These are phyloP conservation scores for Cladophialophora psammophila DNA, from an alignment of 2,329 filamentous ascomycete genomes.

Conservation along the genomic window DNA sequence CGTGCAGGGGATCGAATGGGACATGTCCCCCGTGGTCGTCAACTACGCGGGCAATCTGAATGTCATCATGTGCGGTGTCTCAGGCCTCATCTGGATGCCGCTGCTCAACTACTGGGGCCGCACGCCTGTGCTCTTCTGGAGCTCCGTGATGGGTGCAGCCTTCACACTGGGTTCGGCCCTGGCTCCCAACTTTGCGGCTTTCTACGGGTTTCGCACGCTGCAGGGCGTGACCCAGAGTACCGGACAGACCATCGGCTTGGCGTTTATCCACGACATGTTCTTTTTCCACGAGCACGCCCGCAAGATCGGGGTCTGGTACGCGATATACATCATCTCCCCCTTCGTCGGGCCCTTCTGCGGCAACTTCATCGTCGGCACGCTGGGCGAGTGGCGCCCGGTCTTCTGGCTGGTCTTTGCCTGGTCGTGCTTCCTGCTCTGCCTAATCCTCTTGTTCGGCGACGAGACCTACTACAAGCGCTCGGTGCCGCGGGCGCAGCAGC, in stretches of 20 bases:
- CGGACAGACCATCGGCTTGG: slow-evolving; percentile 50
- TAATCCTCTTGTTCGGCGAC: slow-evolving; percentile 46
- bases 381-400: slow-evolving; percentile 45
- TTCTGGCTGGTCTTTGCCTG: slow-evolving; percentile 47
- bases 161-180: slow-evolving; percentile 49
- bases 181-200: slow-evolving; percentile 46
- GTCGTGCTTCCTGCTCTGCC: slow-evolving; percentile 40
- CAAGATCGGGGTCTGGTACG: slow-evolving; percentile 50
- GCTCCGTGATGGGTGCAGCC: slow-evolving; percentile 44
- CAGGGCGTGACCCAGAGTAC: slow-evolving; percentile 54
- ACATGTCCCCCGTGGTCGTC: slow-evolving; percentile 47
- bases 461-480: slow-evolving; percentile 50
- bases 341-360: slow-evolving; percentile 38
- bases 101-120: slow-evolving; percentile 53
- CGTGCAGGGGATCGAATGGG: slow-evolving; percentile 48
- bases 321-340: slow-evolving; percentile 45
- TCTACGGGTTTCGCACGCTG: slow-evolving; percentile 51
- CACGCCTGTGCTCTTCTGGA: slow-evolving; percentile 51
- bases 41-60: slow-evolving; percentile 46
- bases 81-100: slow-evolving; percentile 49
- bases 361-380: slow-evolving; percentile 48
- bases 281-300: slow-evolving; percentile 50
- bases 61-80: slow-evolving; percentile 43
- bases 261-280: slow-evolving; percentile 53
- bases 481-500: slow-evolving; percentile 26